Base-by-base conservation (phyloP, 371 early-diverging fungal genomes). In the Mortierella sp. region DNA sequence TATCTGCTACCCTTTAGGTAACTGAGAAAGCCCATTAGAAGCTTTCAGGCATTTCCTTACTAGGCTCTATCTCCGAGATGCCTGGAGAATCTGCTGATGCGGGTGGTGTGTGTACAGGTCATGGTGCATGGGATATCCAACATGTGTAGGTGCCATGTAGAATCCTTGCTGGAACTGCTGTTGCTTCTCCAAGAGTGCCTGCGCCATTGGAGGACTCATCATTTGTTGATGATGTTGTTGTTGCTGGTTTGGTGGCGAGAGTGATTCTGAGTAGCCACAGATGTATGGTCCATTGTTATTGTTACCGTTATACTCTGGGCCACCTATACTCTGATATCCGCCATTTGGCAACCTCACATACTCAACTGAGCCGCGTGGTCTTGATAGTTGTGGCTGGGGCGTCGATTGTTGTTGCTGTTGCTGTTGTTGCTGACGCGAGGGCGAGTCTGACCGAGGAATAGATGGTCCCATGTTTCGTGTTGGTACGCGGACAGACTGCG, bases 61-160 rank as follows among this genome's bases (percentile, higher is more conserved):
- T 12, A 12, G 4, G 24, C 24, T 28, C 28, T 35, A 75, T 35
- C 77, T 62, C 37, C 77, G 55, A 3, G 45, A 45, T 10, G 64
- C 57, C 35, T 76, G 77, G 28, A 67, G 59, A 14, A 75, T 61
- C 35, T 70, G 77, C 43, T 77, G 77, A 43, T 67, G 71, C 26
- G 64, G 26, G 18, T 60, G 66, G 20, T 49, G 26, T n/a, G 54
- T 26, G 39, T 77, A 72, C 1, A 39, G 45, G 3, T 75, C 75
- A 40, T 62, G 57, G 8, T 70, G 70, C 70, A 70, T 62, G 14
- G 54, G 58, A 28, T 64, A 71, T 12, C 67, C 77, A 8, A 35
- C 47, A 22, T 66, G 75, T 16, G 58, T 16, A 22, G 59, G 59
- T 18, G 51, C 61, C 66, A 70, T 51, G 24, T 63, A 76, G 28